A percentile compares a stretch with the other conserved stretches of the same genome.
Conservation (phyloP, 2,329 filamentous ascomycete species). For the Colletotrichum trifolii region DNA sequence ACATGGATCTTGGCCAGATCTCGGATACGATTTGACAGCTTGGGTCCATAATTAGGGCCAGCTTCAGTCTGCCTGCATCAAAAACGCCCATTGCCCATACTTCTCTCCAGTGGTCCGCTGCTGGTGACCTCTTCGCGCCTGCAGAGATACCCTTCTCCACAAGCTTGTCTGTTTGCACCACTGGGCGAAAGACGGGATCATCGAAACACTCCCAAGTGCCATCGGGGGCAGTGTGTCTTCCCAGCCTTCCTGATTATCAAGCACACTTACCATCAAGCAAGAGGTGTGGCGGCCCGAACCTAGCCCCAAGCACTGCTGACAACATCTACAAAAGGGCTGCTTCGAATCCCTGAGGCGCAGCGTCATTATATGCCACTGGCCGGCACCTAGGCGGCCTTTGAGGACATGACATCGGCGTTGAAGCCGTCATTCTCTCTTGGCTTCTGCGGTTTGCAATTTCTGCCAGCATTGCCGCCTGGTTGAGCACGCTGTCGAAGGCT, state of each 20-base stretch:
- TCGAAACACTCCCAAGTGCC: no score
- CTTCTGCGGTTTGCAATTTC: not conserved
- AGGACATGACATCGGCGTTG: slow-evolving; percentile 1
- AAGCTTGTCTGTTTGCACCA: no score
- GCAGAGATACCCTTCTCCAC: no score
- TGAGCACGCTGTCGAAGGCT: not conserved
- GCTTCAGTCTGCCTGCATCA: no score
- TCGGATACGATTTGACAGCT: no score
- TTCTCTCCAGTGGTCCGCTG: no score
- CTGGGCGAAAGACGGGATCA: no score
- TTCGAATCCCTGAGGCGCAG: not conserved
- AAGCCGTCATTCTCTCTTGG: slow-evolving; percentile 1
- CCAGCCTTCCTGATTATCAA: not conserved
- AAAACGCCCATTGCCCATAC: no score
- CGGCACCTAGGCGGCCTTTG: not conserved
- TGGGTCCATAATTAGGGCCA: no score
- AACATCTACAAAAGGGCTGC: not conserved
- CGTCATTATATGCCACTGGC: not conserved
- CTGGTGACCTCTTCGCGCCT: no score
- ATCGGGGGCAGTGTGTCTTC: no score
- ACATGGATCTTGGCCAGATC: no score
- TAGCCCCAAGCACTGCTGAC: not conserved
- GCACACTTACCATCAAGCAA: not conserved
- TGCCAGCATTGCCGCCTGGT: not conserved
- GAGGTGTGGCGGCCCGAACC: slow-evolving; percentile 12